Evolutionary conservation across 2,329 filamentous ascomycete genomes (phyloP), one percentile per base, ranked within the genome.

Genomic region (Pezicula neosporulosa): DNA sequence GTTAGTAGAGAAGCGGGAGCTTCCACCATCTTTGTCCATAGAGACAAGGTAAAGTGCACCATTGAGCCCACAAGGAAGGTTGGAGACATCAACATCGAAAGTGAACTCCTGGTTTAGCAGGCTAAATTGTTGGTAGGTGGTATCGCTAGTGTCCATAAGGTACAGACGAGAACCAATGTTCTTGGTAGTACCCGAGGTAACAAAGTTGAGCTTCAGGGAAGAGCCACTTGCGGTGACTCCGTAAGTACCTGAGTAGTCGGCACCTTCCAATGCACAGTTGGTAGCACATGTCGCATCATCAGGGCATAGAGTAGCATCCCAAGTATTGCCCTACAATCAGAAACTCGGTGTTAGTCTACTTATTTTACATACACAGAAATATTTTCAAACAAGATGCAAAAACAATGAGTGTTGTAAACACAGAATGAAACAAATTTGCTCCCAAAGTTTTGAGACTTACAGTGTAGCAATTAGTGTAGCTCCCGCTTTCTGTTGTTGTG

Each of bases 41-140:
- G 78, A 71, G 15, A 80, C 73, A 39, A 87, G 75, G 71, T 89
- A 89, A 44, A 89, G 71, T 43, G 86, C 86, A 49, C 85, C 86
- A 68, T 90, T 89, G 53, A 89, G 70, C 54, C 86, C 86, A 62
- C 86, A 90, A 53, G 80, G 78, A 18, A 87, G 72, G 60, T 78
- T 77, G 38, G 84, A 87, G 42, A 87, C 80, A 64, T 89, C 86
- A 24, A 88, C 85, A 50, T 88, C 85, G 55, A 89, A 87, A 49
- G 83, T 85, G 70, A 89, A 84, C 68, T 89, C 86, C 63, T 85
- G 77, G 69, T 82, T 82, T 49, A 83, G 73, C 52, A 88, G 73
- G 53, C 81, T 76, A 70, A 88, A 84, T 64, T 79, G 77, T 70
- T 87, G 71, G 68, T 89, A 89, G 53, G 77, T 79, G 59, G 72